Evolutionary conservation across 805 yeast genomes (phyloP), one percentile per base, ranked within the genome.

Genomic region (Saccharomyces jurei): DNA sequence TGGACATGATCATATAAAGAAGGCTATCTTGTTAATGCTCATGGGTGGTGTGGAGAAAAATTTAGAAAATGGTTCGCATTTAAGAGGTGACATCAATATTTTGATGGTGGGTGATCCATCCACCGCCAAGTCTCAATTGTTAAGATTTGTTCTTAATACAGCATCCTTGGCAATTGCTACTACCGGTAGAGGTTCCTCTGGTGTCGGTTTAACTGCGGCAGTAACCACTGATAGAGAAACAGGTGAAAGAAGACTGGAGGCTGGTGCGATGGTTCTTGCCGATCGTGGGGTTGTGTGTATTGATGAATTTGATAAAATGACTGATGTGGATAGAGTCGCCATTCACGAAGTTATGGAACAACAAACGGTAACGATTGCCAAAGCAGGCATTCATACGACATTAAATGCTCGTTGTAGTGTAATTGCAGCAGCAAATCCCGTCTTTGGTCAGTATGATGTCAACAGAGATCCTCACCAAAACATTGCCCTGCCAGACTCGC

Each of bases 291-390:
- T 94, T 54, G 97, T 94, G 46, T 94, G 99, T 80, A 95, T 94
- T 65, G 99, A 94, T 77, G 99, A 94, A 77, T 94, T 94, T 67
- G 99, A 92, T 74, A 94, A 94, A 73, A 94, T 94, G 99, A 85
- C 88, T 58, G 99, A 94, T 70, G 82, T 84, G 28, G 99, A 94
- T 74, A 81, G 99, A 68, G 98, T 94, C 52, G 98, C 98, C 1
- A 94, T 94, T 66, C 99, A 94, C 73, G 99, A 94, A 79, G 99
- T 94, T 50, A 94, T 94, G 99, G 99, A 94, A 75, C 99, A 94
- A 74, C 99, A 94, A 71, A 94, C 99, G 0, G 97, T 92, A 29
- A 91, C 98, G 2, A 91, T 92, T 66, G 96, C 98, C 52, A 92
- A 92, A 71, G 99, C 98, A 4, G 99, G 99, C 59, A 92, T 92